phyloP scores from a whole-genome alignment of 2,329 filamentous ascomycete genomes.

The Aspergillus chevalieri region DNA sequence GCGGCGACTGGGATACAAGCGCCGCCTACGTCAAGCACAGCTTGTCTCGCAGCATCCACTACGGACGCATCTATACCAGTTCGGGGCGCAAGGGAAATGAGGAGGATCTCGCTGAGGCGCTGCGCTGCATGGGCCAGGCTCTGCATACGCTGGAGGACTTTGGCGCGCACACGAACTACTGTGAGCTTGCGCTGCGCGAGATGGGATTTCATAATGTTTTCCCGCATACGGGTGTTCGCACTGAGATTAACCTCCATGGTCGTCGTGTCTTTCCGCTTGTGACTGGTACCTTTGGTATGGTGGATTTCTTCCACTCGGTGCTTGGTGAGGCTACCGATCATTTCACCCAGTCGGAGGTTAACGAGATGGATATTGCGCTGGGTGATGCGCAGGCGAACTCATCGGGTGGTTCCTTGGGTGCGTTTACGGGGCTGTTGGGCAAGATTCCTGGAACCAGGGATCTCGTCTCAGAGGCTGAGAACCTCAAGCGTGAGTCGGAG shows the following conservation, averaged over 20 bases:
- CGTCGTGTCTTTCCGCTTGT: conserved; percentile 67
- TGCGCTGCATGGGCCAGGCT: conserved; percentile 69
- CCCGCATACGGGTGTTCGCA: conserved; percentile 62
- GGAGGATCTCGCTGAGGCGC: conserved; percentile 71
- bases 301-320: conserved; percentile 78
- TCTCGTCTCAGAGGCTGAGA: conserved; percentile 60
- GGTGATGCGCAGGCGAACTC: conserved; percentile 58
- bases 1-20: conserved; percentile 81
- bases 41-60: conserved; percentile 68
- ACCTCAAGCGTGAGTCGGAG: conserved; percentile 56
- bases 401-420: conserved; percentile 39
- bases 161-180: conserved; percentile 77
- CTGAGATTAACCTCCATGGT: conserved; percentile 61
- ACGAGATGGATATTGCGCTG: conserved; percentile 70
- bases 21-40: conserved; percentile 76
- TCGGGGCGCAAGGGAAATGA: conserved; percentile 62
- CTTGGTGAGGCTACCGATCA: conserved; percentile 72
- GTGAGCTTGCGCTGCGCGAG: conserved; percentile 69
- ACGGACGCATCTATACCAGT: conserved; percentile 66
- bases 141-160: conserved; percentile 75
- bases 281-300: conserved; percentile 68
- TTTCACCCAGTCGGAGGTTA: conserved; percentile 77
- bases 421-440: conserved; percentile 66
- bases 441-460: conserved; percentile 69
- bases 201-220: conserved; percentile 65